phyloP scores from a whole-genome alignment of 148 eudicot species.

The Fagopyrum tataricum region DNA sequence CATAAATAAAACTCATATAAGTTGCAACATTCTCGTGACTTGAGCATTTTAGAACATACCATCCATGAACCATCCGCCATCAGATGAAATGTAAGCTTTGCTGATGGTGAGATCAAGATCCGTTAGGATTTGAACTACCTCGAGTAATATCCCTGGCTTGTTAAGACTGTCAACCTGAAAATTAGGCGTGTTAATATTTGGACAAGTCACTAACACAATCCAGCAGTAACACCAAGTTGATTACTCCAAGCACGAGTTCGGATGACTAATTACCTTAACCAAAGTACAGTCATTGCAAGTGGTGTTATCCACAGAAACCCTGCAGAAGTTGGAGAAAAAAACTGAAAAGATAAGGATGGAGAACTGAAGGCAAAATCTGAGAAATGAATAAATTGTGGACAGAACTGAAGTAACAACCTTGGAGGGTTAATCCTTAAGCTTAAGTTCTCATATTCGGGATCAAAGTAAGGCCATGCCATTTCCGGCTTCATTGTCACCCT shows the following conservation, averaged over 20 bases:
- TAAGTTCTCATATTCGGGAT: constrained; percentile 79
- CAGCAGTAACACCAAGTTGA: background rate
- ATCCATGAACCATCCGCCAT: constrained; percentile 98
- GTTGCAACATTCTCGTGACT: background rate
- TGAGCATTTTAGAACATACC: constrained; percentile 28
- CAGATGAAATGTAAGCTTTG: constrained; percentile 88
- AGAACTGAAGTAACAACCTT: constrained; percentile 32
- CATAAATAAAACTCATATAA: background rate
- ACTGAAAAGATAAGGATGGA: background rate
- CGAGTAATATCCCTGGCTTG: constrained; percentile 74
- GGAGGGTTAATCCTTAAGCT: constrained; percentile 86
- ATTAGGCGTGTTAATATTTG: background rate
- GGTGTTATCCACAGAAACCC: constrained; percentile 61
- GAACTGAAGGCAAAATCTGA: background rate
- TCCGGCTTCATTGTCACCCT: background rate
- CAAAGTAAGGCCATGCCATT: constrained; percentile 74
- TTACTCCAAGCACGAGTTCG: no score
- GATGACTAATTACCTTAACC: constrained; percentile 46
- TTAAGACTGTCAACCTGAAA: constrained; percentile 79
- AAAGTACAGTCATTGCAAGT: constrained; percentile 62
- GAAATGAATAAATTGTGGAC: background rate
- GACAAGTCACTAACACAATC: background rate
- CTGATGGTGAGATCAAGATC: constrained; percentile 75
- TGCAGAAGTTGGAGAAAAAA: constrained; percentile 22
- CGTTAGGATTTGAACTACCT: constrained; percentile 76